A percentile compares a stretch with the other conserved stretches of the same genome.
Evolutionary conservation across 148 eudicot genomes (phyloP).

Genomic region (Cornus florida): DNA sequence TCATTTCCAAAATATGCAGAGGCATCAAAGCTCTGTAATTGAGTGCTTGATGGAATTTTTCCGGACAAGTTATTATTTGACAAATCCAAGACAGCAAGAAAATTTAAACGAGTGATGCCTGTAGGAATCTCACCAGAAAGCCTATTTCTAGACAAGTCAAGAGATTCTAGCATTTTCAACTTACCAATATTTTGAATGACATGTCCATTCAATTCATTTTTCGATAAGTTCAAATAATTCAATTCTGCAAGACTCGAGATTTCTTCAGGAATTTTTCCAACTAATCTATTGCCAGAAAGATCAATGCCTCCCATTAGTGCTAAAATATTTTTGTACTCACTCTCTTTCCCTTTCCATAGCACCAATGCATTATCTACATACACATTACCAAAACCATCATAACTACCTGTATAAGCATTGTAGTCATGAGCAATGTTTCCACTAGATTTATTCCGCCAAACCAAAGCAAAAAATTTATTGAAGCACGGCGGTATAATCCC

Average conservation of each 20-base stretch:
- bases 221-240: conserved; percentile 34
- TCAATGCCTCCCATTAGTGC: conserved; percentile 30
- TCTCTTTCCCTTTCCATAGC: conserved; percentile 20
- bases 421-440: too few relatives aligned
- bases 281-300: conserved; percentile 32
- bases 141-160: conserved; percentile 33
- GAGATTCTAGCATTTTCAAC: conserved; percentile 21
- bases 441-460: too few relatives aligned
- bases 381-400: too few relatives aligned
- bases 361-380: conserved; percentile 12
- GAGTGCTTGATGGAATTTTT: conserved; percentile 36
- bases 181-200: conserved; percentile 30
- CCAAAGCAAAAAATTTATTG: too few relatives aligned
- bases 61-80: conserved; percentile 44
- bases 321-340: conserved; percentile 15
- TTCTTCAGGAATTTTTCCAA: conserved; percentile 29
- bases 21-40: conserved; percentile 19
- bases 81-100: conserved; percentile 29
- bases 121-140: conserved; percentile 35
- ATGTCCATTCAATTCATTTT: conserved; percentile 28
- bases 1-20: too few relatives aligned
- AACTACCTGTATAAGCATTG: too few relatives aligned
- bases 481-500: too few relatives aligned
- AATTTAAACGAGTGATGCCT: conserved; percentile 22
- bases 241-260: conserved; percentile 20